Evolutionary conservation across 805 yeast genomes (phyloP).

Genomic region (Cyberlindnera xylosilytica): DNA sequence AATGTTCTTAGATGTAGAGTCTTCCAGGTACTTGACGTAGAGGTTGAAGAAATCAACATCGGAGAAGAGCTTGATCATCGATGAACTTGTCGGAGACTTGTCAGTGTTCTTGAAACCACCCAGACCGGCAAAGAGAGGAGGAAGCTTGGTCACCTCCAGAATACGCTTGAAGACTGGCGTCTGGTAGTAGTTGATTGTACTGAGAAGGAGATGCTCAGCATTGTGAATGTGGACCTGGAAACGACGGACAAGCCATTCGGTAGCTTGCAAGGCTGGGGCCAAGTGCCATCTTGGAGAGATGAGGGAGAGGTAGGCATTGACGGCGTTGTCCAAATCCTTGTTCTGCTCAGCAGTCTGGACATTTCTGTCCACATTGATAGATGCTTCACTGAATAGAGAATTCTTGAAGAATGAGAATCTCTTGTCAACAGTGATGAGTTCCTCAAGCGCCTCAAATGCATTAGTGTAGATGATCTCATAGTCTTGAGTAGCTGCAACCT

Average conservation of each 20-base stretch:
- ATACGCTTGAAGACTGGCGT: conserved; percentile 72
- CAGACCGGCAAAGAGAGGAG: conserved; percentile 77
- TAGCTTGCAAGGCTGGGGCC: conserved; percentile 72
- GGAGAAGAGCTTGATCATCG: conserved; percentile 70
- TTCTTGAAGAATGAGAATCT: conserved; percentile 67
- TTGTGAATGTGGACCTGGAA: conserved; percentile 81
- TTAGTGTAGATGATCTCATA: conserved; percentile 73
- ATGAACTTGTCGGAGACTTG: conserved; percentile 59
- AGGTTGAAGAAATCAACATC: conserved; percentile 67
- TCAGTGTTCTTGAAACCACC: conserved; percentile 60
- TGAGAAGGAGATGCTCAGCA: conserved; percentile 65
- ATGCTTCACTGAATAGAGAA: conserved; percentile 79
- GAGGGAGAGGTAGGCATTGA: conserved; percentile 69
- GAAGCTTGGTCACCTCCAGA: conserved; percentile 69
- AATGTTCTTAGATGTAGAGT: conserved; percentile 46
- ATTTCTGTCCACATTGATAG: conserved; percentile 75
- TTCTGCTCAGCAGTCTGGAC: conserved; percentile 78
- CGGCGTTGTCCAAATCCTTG: conserved; percentile 68
- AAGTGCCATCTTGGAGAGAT: conserved; percentile 75
- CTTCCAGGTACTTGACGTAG: conserved; percentile 51
- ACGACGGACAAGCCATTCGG: conserved; percentile 94
- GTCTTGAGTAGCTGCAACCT: conserved; percentile 92
- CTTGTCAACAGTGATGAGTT: conserved; percentile 67
- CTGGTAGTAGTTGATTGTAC: conserved; percentile 78
- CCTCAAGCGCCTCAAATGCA: conserved; percentile 73